Evolutionary conservation across 257 asterid species (phyloP).

Genomic region (Apocynum venetum): DNA sequence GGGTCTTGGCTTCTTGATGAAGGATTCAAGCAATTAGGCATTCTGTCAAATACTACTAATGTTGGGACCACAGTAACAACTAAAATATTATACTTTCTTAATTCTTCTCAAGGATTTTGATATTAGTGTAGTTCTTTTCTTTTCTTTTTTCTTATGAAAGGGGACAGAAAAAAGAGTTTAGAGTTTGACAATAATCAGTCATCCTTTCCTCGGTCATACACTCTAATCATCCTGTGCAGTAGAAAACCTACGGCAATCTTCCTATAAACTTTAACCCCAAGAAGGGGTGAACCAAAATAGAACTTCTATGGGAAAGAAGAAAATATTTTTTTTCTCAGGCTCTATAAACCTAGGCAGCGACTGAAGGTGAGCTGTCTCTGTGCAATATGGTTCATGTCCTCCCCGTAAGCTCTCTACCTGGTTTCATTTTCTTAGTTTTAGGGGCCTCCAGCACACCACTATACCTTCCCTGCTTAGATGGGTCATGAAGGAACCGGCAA

Average conservation of each 20-base stretch:
- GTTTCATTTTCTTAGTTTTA: constrained; percentile 27
- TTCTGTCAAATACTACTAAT: neutral
- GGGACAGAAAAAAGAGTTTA: no score
- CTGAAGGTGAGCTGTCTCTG: neutral
- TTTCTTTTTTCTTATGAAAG: no score
- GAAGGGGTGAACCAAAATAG: neutral
- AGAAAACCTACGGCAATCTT: neutral
- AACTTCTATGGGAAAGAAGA: neutral
- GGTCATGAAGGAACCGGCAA: constrained; percentile 32
- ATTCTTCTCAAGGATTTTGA: no score
- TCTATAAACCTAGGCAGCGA: neutral
- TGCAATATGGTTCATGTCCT: neutral
- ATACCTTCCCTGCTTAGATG: constrained; percentile 14
- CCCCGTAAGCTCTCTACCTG: constrained; percentile 4
- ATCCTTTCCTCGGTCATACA: neutral
- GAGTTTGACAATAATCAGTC: no score
- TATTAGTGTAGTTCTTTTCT: no score
- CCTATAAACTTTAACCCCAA: neutral
- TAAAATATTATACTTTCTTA: no score
- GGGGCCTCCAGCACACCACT: constrained; percentile 20
- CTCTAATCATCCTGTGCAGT: neutral
- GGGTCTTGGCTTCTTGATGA: neutral
- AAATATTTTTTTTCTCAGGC: no score
- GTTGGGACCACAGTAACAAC: no score
- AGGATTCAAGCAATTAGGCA: neutral